phyloP scores from a whole-genome alignment of 306 rosid genomes.

The Prosopis cineraria region DNA sequence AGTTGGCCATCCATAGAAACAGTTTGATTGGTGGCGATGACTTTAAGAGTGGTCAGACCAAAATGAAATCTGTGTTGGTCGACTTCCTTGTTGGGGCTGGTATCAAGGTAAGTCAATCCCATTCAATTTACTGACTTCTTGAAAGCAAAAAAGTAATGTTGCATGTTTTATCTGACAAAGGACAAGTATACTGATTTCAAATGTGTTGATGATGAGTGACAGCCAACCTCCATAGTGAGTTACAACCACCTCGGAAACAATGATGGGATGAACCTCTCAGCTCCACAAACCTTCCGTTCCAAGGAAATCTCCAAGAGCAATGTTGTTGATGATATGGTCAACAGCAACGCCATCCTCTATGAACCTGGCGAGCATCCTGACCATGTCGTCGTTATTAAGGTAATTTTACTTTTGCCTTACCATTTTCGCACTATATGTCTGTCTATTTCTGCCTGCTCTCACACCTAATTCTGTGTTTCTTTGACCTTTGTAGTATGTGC shows the following conservation, averaged over 20 bases:
- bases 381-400: slow-evolving; percentile 97
- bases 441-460: not conserved
- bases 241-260: slow-evolving; percentile 97
- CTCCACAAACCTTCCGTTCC: slow-evolving; percentile 95
- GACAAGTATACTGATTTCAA: slow-evolving; percentile 2
- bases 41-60: slow-evolving; percentile 98
- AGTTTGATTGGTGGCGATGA: slow-evolving; percentile 96
- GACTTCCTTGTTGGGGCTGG: slow-evolving; percentile 99
- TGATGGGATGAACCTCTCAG: slow-evolving; percentile 97
- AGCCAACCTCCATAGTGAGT: slow-evolving; percentile 99
- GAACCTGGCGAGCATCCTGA: slow-evolving; percentile 98
- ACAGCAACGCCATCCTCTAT: slow-evolving; percentile 87
- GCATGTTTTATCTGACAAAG: slow-evolving; percentile 13
- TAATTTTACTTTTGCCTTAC: slow-evolving; percentile 20
- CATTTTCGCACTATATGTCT: not conserved
- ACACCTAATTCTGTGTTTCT: slow-evolving; percentile 13
- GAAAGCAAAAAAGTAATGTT: not conserved
- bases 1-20: slow-evolving; percentile 80
- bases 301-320: slow-evolving; percentile 98
- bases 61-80: slow-evolving; percentile 95
- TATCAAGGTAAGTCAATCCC: slow-evolving; percentile 62
- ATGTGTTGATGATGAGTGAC: slow-evolving; percentile 35
- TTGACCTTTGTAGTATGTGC: slow-evolving; percentile 69
- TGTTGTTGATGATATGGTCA: slow-evolving; percentile 97
- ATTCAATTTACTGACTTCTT: not conserved